Conservation (phyloP, 2,329 filamentous ascomycete genomes). For the Apiospora phragmitis region DNA sequence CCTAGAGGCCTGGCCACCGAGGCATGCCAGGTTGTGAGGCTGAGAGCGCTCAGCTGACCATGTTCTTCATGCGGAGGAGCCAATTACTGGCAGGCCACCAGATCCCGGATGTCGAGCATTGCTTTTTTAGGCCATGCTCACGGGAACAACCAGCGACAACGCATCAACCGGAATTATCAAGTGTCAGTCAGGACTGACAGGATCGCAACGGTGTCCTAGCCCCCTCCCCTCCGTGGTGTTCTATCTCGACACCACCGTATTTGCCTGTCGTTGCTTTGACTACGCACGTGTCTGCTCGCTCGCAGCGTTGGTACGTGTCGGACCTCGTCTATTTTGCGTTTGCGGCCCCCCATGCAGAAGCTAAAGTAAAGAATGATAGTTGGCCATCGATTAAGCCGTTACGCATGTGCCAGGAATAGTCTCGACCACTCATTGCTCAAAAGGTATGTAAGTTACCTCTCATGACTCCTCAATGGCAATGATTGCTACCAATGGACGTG, state of each 20-base stretch:
- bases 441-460: background rate
- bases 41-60: conserved; percentile 28
- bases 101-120: conserved; percentile 5
- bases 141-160: conserved; percentile 16
- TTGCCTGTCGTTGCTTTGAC: background rate
- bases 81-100: conserved; percentile 7
- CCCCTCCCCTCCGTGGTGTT: background rate
- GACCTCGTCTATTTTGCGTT: background rate
- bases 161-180: conserved; percentile 9
- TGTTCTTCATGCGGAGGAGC: conserved; percentile 23
- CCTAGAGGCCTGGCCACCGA: background rate
- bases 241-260: background rate
- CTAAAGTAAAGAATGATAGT: background rate
- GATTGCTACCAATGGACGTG: background rate
- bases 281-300: background rate
- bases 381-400: background rate
- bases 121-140: conserved; percentile 14
- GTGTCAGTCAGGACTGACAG: conserved; percentile 6
- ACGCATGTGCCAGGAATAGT: background rate
- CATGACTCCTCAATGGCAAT: background rate
- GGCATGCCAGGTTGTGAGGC: conserved; percentile 21
- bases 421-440: background rate
- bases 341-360: background rate
- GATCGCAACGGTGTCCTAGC: background rate
- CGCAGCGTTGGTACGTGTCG: background rate